Conservation (phyloP, 2,329 filamentous ascomycete genomes). For the Nannizziopsis barbatae region DNA sequence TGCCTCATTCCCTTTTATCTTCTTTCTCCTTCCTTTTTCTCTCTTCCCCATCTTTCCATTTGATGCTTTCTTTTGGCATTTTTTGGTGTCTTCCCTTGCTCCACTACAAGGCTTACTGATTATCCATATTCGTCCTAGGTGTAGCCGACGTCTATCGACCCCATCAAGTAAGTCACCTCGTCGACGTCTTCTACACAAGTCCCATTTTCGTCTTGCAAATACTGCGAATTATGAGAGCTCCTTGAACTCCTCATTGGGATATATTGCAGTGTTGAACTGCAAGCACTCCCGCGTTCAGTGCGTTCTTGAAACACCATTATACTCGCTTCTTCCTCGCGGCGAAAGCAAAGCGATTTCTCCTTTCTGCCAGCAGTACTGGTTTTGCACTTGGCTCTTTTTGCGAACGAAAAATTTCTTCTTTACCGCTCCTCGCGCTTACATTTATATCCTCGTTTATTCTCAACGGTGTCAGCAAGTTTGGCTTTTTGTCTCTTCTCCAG, state of each 20-base stretch:
- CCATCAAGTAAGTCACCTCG: conserved; percentile 33
- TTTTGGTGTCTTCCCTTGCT: neutral
- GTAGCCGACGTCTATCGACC: conserved; percentile 40
- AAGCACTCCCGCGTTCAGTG: too few species aligned
- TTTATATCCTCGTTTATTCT: neutral
- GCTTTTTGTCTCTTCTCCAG: conserved; percentile 9
- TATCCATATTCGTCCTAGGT: conserved; percentile 16
- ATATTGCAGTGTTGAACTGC: too few species aligned
- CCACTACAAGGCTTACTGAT: conserved; percentile 6
- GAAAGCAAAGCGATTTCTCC: too few species aligned
- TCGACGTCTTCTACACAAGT: neutral
- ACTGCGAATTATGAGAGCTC: neutral
- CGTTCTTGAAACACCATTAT: too few species aligned
- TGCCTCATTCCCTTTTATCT: conserved; percentile 1
- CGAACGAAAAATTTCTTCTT: too few species aligned
- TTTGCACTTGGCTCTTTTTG: too few species aligned
- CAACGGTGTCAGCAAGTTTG: too few species aligned
- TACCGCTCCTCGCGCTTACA: neutral
- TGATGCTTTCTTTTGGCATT: neutral
- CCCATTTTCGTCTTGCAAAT: neutral
- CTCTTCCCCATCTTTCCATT: neutral
- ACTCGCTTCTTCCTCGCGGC: too few species aligned
- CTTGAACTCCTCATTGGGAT: too few species aligned
- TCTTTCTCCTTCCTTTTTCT: conserved; percentile 7
- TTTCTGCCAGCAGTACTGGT: too few species aligned